Conservation (phyloP, 148 eudicot species). For the Arbutus unedo region DNA sequence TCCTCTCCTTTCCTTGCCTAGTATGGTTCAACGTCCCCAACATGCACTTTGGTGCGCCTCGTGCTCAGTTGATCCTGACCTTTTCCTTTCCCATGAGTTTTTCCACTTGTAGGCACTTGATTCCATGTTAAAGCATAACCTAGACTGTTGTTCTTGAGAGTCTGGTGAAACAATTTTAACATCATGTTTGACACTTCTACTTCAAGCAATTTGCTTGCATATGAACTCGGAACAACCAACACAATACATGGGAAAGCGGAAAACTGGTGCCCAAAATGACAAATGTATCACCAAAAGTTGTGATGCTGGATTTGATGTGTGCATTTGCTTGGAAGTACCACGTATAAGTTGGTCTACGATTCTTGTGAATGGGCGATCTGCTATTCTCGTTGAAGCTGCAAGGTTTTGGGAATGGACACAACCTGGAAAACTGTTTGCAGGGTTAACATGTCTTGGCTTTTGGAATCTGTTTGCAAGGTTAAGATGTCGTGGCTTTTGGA, state of each 20-base stretch:
- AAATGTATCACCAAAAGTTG: background rate
- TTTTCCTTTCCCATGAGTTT: background rate
- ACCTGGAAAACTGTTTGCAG: background rate
- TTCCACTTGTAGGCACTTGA: background rate
- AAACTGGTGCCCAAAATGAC: constrained; percentile 1
- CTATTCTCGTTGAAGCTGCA: background rate
- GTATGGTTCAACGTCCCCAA: too few species aligned
- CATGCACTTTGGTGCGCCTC: too few species aligned
- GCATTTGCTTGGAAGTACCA: background rate
- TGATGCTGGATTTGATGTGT: background rate
- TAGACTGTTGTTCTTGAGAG: background rate
- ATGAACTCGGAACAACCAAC: background rate
- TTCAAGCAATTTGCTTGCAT: background rate
- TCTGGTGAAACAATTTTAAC: background rate
- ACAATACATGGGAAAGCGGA: background rate
- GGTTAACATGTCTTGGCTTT: background rate
- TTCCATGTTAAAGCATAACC: background rate
- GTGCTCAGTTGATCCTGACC: background rate
- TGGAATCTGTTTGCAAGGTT: background rate
- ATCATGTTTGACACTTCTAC: background rate
- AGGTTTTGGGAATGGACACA: background rate
- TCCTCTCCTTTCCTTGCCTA: too few species aligned
- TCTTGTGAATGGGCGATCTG: background rate
- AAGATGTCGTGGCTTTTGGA: background rate
- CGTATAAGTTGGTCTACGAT: background rate